Evolutionary conservation across 805 yeast species (phyloP), one percentile per base, ranked within the genome.

Genomic region (Metschnikowia anglica): DNA sequence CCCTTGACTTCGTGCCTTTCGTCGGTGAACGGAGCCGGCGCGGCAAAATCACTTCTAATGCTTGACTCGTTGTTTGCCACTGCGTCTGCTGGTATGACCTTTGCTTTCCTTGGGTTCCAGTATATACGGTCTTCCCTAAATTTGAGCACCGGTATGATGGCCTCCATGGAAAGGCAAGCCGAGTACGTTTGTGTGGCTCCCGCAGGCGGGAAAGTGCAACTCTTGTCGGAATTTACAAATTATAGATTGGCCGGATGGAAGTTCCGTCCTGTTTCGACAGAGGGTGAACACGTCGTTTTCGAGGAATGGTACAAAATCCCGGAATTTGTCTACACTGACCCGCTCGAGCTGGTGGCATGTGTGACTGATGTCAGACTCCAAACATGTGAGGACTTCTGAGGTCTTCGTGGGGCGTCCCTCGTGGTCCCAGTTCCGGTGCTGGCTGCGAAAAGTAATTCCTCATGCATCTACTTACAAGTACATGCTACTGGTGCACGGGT

Each of bases 151-250:
- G 44, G 45, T 29, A 13, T 32, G 29, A 10, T 3, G 33, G 29
- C 20, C 28, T 20, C 28, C 13, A 11, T 27, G 13, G 49, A 46
- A 16, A 25, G 37, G 9, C 49, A 39, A 37, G 36, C 28, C 4
- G 53, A 49, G 39, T 44, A 43, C 21, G 36, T 36, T 8, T 49
- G 53, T 23, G 26, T 30, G 18, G 47, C 38, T 12, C 19, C 3
- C 21, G 35, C 41, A 5, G 51, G 51, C 2, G 36, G 39, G 20
- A 34, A 29, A 4, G 46, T 45, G 7, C 53, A 49, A 33, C 36
- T 49, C n/a, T 25, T 44, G 12, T 16, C 34, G 5, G 25, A 15
- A 12, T 18, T 28, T 9, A 39, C 42, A 3, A 29, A 30, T 7
- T 47, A 47, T 28, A 18, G 3, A 11, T 34, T 47, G 10, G 27